These are phyloP conservation scores for Acer negundo DNA, from an alignment of 345 rosid genomes.

Conservation along the genomic window DNA sequence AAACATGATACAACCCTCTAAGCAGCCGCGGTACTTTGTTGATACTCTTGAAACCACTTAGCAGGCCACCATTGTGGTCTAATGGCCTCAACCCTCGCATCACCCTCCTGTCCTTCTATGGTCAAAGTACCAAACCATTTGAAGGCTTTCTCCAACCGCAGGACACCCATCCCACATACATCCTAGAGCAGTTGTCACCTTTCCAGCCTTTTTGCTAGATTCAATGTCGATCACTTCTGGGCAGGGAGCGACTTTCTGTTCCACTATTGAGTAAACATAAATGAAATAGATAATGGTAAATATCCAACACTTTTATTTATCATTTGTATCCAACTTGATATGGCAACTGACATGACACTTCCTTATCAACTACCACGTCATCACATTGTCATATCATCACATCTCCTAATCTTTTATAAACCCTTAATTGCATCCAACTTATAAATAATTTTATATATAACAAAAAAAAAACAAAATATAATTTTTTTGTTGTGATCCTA, in stretches of 20 bases:
- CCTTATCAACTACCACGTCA: no score
- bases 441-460: no score
- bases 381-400: no score
- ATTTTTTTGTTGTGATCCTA: no score
- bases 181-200: conserved; percentile 70
- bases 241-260: conserved; percentile 59
- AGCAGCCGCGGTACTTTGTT: conserved; percentile 37
- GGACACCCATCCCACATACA: conserved; percentile 72
- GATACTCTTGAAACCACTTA: conserved; percentile 63
- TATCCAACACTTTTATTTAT: no score
- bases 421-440: no score
- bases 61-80: conserved; percentile 89
- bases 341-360: no score
- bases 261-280: conserved; percentile 43
- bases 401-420: no score
- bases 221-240: conserved; percentile 58
- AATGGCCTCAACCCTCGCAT: conserved; percentile 58
- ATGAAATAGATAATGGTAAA: no score
- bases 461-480: no score
- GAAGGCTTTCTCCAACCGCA: conserved; percentile 71
- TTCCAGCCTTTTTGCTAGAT: conserved; percentile 70
- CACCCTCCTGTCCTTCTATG: conserved; percentile 48
- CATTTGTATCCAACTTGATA: no score
- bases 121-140: conserved; percentile 39
- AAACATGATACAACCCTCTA: conserved; percentile 22